A percentile compares a stretch with the other conserved stretches of the same genome.
Evolutionary conservation across 1,284 basidiomycete genomes (phyloP).

Genomic region (Ustilago hordei): DNA sequence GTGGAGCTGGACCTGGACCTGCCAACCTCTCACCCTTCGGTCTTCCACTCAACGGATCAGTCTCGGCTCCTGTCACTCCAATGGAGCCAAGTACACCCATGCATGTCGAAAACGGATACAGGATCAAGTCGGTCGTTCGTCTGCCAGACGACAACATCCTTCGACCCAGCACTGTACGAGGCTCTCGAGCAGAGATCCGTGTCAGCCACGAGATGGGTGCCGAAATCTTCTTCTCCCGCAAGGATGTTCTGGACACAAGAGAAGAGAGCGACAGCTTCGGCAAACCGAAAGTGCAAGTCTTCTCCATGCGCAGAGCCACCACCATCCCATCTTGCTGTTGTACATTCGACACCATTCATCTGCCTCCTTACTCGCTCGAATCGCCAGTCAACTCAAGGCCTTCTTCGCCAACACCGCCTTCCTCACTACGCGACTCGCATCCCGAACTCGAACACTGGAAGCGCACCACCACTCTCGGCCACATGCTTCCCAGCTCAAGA

Average conservation of each 20-base stretch:
- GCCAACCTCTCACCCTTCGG: conserved; percentile 54
- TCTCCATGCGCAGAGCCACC: conserved; percentile 63
- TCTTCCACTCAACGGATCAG: conserved; percentile 49
- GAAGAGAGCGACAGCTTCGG: conserved; percentile 60
- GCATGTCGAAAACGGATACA: conserved; percentile 57
- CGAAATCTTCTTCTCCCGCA: conserved; percentile 67
- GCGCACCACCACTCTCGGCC: conserved; percentile 56
- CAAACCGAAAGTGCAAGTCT: conserved; percentile 67
- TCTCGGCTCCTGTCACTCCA: conserved; percentile 46
- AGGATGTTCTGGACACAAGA: conserved; percentile 59
- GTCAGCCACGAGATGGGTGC: conserved; percentile 66
- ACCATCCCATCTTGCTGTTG: conserved; percentile 63
- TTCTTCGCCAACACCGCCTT: conserved; percentile 51
- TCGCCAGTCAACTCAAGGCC: conserved; percentile 59
- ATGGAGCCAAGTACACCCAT: conserved; percentile 50
- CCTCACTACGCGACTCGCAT: conserved; percentile 41
- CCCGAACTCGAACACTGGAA: conserved; percentile 61
- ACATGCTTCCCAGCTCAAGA: conserved; percentile 51
- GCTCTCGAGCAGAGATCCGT: conserved; percentile 64
- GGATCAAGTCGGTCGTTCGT: conserved; percentile 63
- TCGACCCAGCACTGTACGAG: conserved; percentile 65
- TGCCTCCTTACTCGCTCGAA: conserved; percentile 66
- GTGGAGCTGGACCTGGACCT: conserved; percentile 37
- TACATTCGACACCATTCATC: conserved; percentile 66
- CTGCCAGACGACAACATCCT: conserved; percentile 65